These are phyloP conservation scores for Fusarium sp. DNA, from an alignment of 2,329 filamentous ascomycete genomes.

Conservation along the genomic window DNA sequence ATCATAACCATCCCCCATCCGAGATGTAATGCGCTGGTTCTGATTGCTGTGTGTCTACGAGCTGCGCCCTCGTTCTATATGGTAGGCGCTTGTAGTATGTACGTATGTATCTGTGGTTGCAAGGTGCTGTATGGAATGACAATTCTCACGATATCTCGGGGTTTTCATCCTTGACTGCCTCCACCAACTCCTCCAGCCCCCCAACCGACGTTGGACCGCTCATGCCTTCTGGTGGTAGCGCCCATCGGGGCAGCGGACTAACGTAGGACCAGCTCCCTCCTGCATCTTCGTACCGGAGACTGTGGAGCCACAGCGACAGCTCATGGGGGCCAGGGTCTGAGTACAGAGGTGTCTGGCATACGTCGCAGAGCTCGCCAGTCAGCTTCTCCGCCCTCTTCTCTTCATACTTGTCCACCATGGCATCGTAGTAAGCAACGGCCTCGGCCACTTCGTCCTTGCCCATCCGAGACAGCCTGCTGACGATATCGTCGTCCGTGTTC, in stretches of 20 bases:
- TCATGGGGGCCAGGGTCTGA: conserved; percentile 92
- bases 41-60: conserved; percentile 25
- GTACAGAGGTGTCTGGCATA: conserved; percentile 89
- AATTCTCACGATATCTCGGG: conserved; percentile 50
- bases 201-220: conserved; percentile 76
- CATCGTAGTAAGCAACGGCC: conserved; percentile 91
- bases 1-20: conserved; percentile 20
- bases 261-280: conserved; percentile 87
- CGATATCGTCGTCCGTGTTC: conserved; percentile 88
- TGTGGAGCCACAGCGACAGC: conserved; percentile 92
- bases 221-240: conserved; percentile 77
- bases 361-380: conserved; percentile 81
- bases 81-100: conserved; percentile 19
- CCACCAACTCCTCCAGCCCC: conserved; percentile 66
- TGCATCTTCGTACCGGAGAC: conserved; percentile 85
- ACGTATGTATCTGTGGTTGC: conserved; percentile 17
- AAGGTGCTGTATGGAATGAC: conserved; percentile 25
- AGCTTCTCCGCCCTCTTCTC: conserved; percentile 92
- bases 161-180: conserved; percentile 60
- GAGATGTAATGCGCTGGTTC: conserved; percentile 12
- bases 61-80: conserved; percentile 20
- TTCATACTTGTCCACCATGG: conserved; percentile 90
- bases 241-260: conserved; percentile 87
- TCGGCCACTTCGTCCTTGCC: conserved; percentile 93
- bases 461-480: conserved; percentile 85